Evolutionary conservation across 2,329 filamentous ascomycete species (phyloP).

Genomic region (Dendrostoma leiphaemia): DNA sequence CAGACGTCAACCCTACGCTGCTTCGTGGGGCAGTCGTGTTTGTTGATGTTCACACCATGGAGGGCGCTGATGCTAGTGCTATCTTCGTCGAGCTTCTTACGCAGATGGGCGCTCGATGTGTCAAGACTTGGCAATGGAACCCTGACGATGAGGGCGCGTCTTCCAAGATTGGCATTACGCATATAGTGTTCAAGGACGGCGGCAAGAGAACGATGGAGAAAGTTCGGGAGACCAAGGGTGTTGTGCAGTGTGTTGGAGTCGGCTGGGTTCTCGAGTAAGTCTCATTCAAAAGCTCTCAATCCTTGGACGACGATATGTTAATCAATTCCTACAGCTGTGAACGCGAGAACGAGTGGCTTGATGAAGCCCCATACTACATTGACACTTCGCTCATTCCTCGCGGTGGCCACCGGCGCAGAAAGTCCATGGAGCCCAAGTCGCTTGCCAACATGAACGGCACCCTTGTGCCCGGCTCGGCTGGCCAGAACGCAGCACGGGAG

Average conservation of each 20-base stretch:
- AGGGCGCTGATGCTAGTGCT: conserved; percentile 77
- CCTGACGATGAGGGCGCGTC: conserved; percentile 39
- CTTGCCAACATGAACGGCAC: conserved; percentile 68
- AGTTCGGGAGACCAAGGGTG: conserved; percentile 67
- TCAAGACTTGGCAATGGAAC: conserved; percentile 76
- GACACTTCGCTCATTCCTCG: conserved; percentile 67
- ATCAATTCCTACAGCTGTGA: conserved; percentile 58
- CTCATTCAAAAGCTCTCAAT: too few species aligned
- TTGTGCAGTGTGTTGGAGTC: conserved; percentile 83
- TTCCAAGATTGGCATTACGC: conserved; percentile 71
- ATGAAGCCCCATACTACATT: conserved; percentile 68
- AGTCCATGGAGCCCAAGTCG: conserved; percentile 77
- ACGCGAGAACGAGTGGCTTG: conserved; percentile 72
- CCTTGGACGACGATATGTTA: conserved; percentile 20
- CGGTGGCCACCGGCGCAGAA: conserved; percentile 68
- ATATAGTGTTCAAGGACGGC: conserved; percentile 89
- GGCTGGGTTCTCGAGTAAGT: conserved; percentile 87
- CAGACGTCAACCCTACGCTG: conserved; percentile 50
- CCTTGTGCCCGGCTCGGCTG: conserved; percentile 44
- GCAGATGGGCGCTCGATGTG: conserved; percentile 78
- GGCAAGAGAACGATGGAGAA: conserved; percentile 78
- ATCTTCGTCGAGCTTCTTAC: conserved; percentile 77
- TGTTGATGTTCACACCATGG: conserved; percentile 79
- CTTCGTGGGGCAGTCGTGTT: conserved; percentile 74
- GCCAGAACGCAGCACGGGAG: conserved; percentile 27